Percentiles rank a stretch among this genome's conserved stretches.
phyloP scores from a whole-genome alignment of 2,329 filamentous ascomycete species.

The Colletotrichum scovillei region DNA sequence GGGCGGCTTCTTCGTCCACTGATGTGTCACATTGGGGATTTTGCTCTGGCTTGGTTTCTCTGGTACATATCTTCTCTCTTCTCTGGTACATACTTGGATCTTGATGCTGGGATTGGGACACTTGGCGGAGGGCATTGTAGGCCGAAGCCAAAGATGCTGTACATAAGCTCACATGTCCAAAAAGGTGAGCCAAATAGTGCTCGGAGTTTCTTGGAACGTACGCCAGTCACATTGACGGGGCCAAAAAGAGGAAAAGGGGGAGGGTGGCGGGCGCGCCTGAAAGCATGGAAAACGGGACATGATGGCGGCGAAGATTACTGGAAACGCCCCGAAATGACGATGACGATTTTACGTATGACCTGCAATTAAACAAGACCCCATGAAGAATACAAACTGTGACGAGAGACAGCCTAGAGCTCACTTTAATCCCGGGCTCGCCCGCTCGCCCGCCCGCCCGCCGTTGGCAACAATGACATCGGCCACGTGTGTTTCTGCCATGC shows the following conservation, averaged over 20 bases:
- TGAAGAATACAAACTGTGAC: not conserved
- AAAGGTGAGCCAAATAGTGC: not conserved
- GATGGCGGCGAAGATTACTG: conserved; percentile 13
- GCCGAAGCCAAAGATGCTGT: not conserved
- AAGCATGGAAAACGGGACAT: conserved; percentile 17
- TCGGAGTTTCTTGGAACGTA: conserved; percentile 2
- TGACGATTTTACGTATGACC: not conserved
- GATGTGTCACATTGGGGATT: conserved; percentile 31
- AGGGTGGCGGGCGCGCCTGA: not conserved
- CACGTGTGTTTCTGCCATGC: not conserved
- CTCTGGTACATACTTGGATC: conserved; percentile 1
- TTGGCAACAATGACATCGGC: not conserved
- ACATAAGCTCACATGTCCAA: not conserved
- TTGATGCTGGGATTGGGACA: not conserved
- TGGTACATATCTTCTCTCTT: conserved; percentile 8
- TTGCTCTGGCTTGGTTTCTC: not conserved
- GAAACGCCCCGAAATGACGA: conserved; percentile 32
- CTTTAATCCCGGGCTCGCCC: not conserved
- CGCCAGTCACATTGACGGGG: conserved; percentile 11
- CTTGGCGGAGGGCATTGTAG: not conserved
- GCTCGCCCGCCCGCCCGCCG: not conserved
- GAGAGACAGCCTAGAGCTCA: not conserved
- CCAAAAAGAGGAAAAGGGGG: not conserved
- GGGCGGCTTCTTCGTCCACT: conserved; percentile 56
- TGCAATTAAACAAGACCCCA: not conserved